Evolutionary conservation across 192 early-diverging fungal species (phyloP), one percentile per base, ranked within the genome.

Genomic region (Rhizoclosmatium sp.): DNA sequence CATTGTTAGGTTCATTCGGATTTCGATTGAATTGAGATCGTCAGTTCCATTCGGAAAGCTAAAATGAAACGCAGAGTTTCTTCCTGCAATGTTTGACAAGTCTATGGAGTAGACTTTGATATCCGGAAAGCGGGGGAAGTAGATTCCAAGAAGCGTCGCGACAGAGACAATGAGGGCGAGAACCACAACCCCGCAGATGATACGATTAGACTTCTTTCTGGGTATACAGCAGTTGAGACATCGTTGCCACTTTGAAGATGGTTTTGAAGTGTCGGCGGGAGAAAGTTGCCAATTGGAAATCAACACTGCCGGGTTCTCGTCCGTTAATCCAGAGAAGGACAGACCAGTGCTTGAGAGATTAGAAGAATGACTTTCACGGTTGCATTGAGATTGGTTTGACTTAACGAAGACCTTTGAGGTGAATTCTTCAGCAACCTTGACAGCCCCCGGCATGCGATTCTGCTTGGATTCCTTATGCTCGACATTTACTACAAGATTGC

Each of bases 1-100:
- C 78, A 80, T 80, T 4, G 62, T 66, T 23, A 80, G 71, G 44
- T 56, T 61, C 47, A 80, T 78, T 19, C 46, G 10, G 65, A 80
- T 72, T 40, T 16, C 45, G 5, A 80, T 40, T 10, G 62, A 46
- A 40, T 80, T 72, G 44, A 72, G 65, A 61, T 73, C 73, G 10
- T 21, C 12, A 7, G n/a, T 5, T 9, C 62, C 7, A 46, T 70
- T 41, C 14, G 47, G 71, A 42, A 39, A 48, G 14, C 40, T 73
- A 48, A 80, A 80, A 1, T 5, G 23, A 48, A 72, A 80, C 21
- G 78, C 78, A 3, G 69, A 56, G 23, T n/a, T n/a, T 4, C 56
- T 49, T 16, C 23, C 58, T 4, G 9, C 39, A 2, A 78, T 23
- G 47, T 44, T 71, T 10, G 70, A 19, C 41, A 70, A 42, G 58